phyloP scores from a whole-genome alignment of 495 filamentous ascomycete species.

The Aspergillus wentii region DNA sequence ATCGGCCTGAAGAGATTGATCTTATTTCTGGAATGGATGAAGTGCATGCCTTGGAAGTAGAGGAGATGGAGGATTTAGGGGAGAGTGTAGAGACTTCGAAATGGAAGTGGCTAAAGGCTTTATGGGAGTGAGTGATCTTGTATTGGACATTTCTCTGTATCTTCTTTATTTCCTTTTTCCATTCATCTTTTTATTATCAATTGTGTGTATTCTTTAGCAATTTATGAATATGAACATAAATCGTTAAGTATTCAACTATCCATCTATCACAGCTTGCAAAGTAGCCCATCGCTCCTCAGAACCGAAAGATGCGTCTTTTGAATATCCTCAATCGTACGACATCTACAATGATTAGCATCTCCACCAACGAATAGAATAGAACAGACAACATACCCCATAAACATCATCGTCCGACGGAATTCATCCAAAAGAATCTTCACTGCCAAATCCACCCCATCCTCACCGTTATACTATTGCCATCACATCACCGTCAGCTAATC shows the following conservation, averaged over 20 bases:
- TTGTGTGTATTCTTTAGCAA: no score
- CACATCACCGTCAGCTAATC: not conserved
- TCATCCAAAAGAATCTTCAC: not conserved
- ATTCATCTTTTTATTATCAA: no score
- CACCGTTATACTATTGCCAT: constrained; percentile 3
- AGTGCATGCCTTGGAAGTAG: not conserved
- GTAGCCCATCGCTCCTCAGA: not conserved
- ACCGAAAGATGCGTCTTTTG: not conserved
- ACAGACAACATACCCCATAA: not conserved
- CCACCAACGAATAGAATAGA: not conserved
- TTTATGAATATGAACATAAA: no score
- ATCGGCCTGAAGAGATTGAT: not conserved
- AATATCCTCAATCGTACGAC: constrained; percentile 4
- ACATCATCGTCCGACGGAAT: constrained; percentile 2
- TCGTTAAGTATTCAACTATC: no score
- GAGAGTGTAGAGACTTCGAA: no score
- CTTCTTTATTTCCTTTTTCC: no score
- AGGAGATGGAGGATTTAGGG: no score
- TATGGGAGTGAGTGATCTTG: no score
- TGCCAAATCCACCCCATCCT: constrained; percentile 1
- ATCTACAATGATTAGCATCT: not conserved
- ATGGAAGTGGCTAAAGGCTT: no score
- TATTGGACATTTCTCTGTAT: no score
- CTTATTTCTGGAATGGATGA: not conserved
- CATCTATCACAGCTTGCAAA: not conserved